Conservation (phyloP, 192 early-diverging fungal species). For the Coemansia sp. region DNA sequence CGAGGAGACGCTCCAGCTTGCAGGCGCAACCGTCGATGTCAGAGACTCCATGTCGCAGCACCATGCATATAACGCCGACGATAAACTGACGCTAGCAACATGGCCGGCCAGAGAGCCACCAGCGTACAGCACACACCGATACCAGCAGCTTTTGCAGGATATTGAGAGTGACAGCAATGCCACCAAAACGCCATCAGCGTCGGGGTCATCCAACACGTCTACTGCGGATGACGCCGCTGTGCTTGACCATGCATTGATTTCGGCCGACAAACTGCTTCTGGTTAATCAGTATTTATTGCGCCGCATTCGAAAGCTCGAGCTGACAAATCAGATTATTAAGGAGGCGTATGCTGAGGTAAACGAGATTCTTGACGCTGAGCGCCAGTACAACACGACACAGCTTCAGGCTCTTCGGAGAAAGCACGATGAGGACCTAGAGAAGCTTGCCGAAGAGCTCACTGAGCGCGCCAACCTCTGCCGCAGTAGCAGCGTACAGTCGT, state of each 20-base stretch:
- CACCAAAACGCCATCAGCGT: constrained; percentile 11
- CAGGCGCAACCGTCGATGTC: not conserved
- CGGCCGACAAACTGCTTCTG: constrained; percentile 11
- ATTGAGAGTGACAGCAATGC: constrained; percentile 10
- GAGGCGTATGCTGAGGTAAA: constrained; percentile 52
- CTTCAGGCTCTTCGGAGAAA: constrained; percentile 27
- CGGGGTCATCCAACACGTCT: not conserved
- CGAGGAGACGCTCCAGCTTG: constrained; percentile 19
- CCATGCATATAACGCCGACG: not conserved
- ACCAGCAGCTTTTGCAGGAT: not conserved
- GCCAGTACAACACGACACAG: constrained; percentile 38
- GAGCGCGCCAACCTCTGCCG: constrained; percentile 17
- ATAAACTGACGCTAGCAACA: not conserved
- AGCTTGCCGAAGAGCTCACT: constrained; percentile 27
- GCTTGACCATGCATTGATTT: constrained; percentile 6
- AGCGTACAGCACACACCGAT: not conserved
- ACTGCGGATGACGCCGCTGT: constrained; percentile 11
- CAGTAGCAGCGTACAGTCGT: constrained; percentile 15
- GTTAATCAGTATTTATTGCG: constrained; percentile 41
- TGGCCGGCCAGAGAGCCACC: not conserved
- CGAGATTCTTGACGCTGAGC: constrained; percentile 49
- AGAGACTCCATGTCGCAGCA: not conserved
- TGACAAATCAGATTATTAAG: constrained; percentile 49
- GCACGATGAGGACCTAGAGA: constrained; percentile 43
- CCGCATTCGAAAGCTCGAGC: constrained; percentile 53